Base-by-base conservation (phyloP, 441 rosid species). In the Erysimum pusillum region DNA sequence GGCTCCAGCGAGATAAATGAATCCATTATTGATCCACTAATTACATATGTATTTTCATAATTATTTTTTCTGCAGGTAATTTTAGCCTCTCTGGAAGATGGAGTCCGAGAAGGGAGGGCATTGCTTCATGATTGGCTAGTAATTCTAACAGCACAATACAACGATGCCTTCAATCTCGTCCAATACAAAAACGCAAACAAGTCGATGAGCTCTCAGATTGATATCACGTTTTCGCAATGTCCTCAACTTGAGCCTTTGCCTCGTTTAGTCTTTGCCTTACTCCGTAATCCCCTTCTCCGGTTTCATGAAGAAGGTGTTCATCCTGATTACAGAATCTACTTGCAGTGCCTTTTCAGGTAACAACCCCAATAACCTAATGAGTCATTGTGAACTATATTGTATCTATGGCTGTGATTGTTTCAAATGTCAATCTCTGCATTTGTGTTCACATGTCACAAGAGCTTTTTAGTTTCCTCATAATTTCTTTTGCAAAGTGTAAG, bases 231-330 rank as follows among this genome's bases (percentile, higher is more conserved):
- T 83, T 87, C 86, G 20, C 98, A 96, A 67, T 93, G 98, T 84
- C 98, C 96, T 22, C 98, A 93, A 70, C 86, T 96, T 66, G 94
- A 91, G 80, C 84, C 84, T 25, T 80, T 96, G 71, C 96, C 99
- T 71, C 94, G 91, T 17, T 84, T 96, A 76, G 87, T 91, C 75
- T 96, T 96, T 81, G 99, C 98, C 69, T 81, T 96, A 74, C 98
- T 96, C 49, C 89, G 98, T 61, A 93, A 91, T 67, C 97, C 97
- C 64, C 94, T 96, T 81, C 92, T 91, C 52, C 95, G 90, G 73
- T 88, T 91, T 80, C 97, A 96, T 69, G 98, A 96, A 88, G 97
- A 96, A 89, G 99, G 97, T 61, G 98, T 93, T 63, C 99, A 96
- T 80, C 99, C 97, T 48, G 97, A 96, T 79, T 91, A 89, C 77